phyloP scores from a whole-genome alignment of 495 filamentous ascomycete species.

The Hyphodiscus hymeniophilus region DNA sequence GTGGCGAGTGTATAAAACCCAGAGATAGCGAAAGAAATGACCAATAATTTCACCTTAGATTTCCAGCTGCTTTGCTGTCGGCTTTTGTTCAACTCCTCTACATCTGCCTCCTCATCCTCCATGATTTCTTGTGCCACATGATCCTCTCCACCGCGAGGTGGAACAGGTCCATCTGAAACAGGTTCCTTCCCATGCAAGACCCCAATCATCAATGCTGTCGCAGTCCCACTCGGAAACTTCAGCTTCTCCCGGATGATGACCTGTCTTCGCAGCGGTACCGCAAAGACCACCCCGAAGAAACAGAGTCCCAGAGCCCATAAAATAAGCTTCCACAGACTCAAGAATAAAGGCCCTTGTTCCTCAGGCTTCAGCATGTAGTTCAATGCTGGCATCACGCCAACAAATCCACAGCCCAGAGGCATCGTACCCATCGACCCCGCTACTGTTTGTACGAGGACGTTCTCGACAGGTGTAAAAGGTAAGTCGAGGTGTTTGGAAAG shows the following conservation, averaged over 20 bases:
- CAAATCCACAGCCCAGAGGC: constrained; percentile 93
- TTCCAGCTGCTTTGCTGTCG: constrained; percentile 33
- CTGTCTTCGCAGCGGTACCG: constrained; percentile 75
- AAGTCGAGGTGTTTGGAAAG: constrained; percentile 59
- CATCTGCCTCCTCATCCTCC: constrained; percentile 8
- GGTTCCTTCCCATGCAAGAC: constrained; percentile 62
- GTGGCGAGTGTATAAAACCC: constrained; percentile 68
- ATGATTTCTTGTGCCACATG: background rate
- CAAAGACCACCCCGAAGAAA: constrained; percentile 94
- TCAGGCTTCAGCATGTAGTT: constrained; percentile 70
- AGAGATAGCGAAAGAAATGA: constrained; percentile 44
- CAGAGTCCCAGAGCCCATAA: constrained; percentile 87
- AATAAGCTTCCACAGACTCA: constrained; percentile 68
- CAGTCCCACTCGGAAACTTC: constrained; percentile 90
- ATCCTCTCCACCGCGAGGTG: background rate
- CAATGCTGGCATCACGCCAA: constrained; percentile 85
- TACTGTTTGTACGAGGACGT: constrained; percentile 95
- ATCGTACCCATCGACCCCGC: constrained; percentile 93
- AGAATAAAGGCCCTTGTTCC: constrained; percentile 66
- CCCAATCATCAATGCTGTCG: constrained; percentile 85
- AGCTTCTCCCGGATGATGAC: constrained; percentile 88
- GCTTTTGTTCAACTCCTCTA: constrained; percentile 14
- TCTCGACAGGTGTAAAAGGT: constrained; percentile 91
- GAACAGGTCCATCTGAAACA: constrained; percentile 8
- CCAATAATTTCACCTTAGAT: constrained; percentile 41